Conservation (phyloP, 805 yeast species). For the Hanseniaspora clermontiae region DNA sequence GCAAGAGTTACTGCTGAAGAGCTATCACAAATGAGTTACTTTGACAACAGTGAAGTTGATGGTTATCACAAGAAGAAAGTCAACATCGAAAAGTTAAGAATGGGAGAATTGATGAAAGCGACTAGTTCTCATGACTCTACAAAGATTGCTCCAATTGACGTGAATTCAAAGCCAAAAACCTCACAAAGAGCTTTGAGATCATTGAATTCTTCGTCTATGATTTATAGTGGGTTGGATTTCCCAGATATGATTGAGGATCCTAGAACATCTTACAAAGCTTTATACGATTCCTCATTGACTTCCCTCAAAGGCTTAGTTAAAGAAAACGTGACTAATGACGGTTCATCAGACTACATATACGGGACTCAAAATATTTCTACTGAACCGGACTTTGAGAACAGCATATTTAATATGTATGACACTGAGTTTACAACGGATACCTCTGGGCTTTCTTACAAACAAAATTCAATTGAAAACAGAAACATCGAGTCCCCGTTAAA, state of each 20-base stretch:
- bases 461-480: background rate
- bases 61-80: background rate
- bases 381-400: constrained; percentile 4
- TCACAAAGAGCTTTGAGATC: background rate
- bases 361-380: background rate
- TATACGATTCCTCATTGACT: too few species aligned
- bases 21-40: constrained; percentile 42
- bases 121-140: background rate
- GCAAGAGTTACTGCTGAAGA: constrained; percentile 41
- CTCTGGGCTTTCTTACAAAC: background rate
- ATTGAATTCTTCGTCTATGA: background rate
- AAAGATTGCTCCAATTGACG: background rate
- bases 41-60: constrained; percentile 32
- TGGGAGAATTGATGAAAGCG: background rate
- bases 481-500: background rate
- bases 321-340: background rate
- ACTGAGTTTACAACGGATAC: background rate
- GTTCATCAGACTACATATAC: background rate
- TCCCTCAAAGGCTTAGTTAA: background rate
- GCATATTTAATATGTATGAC: constrained; percentile 5
- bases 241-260: background rate
- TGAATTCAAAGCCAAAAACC: background rate
- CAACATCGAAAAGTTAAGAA: background rate
- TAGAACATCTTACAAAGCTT: background rate
- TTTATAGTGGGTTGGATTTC: background rate